phyloP scores from a whole-genome alignment of 148 eudicot genomes.

The Fallopia convolvulus region DNA sequence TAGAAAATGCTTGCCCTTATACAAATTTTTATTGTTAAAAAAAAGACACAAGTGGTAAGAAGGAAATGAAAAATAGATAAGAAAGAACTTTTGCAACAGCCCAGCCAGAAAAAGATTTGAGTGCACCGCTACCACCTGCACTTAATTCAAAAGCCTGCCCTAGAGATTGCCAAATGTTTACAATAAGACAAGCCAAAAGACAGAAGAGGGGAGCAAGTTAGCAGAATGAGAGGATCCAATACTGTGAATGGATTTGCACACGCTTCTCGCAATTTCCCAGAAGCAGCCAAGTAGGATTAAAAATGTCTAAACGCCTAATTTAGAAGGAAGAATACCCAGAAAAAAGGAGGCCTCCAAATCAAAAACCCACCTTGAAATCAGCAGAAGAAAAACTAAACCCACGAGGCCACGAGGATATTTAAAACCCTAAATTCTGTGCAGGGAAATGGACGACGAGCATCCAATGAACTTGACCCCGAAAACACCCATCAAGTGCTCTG shows the following conservation, averaged over 20 bases:
- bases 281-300: neutral
- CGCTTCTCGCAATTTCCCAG: neutral
- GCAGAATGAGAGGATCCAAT: neutral
- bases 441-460: neutral
- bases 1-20: neutral
- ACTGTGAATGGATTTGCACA: neutral
- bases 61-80: neutral
- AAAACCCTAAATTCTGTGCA: neutral
- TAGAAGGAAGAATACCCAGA: neutral
- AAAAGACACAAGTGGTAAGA: neutral
- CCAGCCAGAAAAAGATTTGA: neutral
- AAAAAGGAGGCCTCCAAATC: neutral
- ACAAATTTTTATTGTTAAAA: neutral
- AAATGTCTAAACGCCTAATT: neutral
- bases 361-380: neutral
- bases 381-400: neutral
- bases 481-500: conserved; percentile 4
- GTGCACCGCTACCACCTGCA: neutral
- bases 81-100: neutral
- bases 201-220: neutral
- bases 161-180: conserved; percentile 5
- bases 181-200: neutral
- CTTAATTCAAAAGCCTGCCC: conserved; percentile 2
- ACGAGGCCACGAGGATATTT: neutral
- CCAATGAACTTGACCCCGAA: conserved; percentile 7